Percentiles rank a stretch among this genome's conserved stretches.
Conservation (phyloP, 2,329 filamentous ascomycete genomes). For the Pleoardoris graminearum region DNA sequence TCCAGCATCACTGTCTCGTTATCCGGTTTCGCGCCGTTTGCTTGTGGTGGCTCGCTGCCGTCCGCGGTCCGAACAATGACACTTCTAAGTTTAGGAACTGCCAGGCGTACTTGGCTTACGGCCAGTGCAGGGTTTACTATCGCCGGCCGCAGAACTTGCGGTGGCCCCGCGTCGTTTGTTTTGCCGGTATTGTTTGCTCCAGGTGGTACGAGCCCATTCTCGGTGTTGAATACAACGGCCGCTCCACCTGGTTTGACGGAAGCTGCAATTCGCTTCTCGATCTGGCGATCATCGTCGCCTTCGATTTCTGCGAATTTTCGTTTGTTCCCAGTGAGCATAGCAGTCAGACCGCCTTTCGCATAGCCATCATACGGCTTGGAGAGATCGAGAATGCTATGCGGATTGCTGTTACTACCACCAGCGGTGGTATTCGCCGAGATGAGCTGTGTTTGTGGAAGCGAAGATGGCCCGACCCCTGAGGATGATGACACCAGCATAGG, state of each 20-base stretch:
- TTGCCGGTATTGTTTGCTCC: slow-evolving; percentile 53
- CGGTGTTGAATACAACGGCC: slow-evolving; percentile 74
- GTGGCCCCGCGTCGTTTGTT: slow-evolving; percentile 54
- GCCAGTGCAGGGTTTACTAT: slow-evolving; percentile 80
- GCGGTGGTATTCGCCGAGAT: slow-evolving; percentile 72
- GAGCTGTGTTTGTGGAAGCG: slow-evolving; percentile 83
- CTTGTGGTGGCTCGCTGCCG: slow-evolving; percentile 55
- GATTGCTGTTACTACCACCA: slow-evolving; percentile 67
- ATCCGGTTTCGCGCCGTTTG: slow-evolving; percentile 51
- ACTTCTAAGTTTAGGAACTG: slow-evolving; percentile 81
- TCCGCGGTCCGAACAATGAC: slow-evolving; percentile 84
- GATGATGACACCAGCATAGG: slow-evolving; percentile 85
- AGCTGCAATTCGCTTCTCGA: slow-evolving; percentile 62
- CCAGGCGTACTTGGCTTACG: slow-evolving; percentile 80
- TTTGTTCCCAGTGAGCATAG: slow-evolving; percentile 91
- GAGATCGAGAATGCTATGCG: slow-evolving; percentile 82
- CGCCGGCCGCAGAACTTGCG: slow-evolving; percentile 85
- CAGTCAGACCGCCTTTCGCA: slow-evolving; percentile 82
- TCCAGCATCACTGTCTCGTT: slow-evolving; percentile 76
- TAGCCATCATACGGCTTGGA: slow-evolving; percentile 93
- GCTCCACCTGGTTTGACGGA: slow-evolving; percentile 68
- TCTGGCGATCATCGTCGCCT: slow-evolving; percentile 70
- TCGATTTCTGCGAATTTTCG: slow-evolving; percentile 76
- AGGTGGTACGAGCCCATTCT: slow-evolving; percentile 77
- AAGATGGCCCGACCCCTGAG: slow-evolving; percentile 83